These are phyloP conservation scores for Cladorrhinum samala DNA, from an alignment of 495 filamentous ascomycete species.

Conservation along the genomic window DNA sequence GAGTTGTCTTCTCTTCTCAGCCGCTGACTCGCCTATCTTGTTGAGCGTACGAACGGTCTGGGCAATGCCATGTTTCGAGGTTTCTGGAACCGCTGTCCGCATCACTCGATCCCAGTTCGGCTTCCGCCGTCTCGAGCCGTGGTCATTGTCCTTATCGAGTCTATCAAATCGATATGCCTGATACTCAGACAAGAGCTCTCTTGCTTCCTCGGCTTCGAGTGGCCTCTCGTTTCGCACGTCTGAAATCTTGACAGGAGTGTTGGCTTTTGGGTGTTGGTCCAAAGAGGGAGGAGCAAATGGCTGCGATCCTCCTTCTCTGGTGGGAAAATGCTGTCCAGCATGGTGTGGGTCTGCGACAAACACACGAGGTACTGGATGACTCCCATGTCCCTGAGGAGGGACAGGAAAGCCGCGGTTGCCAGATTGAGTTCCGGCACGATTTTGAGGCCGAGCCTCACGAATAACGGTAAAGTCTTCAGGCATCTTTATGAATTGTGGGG, in stretches of 20 bases:
- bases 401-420: neutral
- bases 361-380: neutral
- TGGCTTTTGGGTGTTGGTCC: neutral
- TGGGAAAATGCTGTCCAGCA: neutral
- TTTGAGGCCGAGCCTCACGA: neutral
- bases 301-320: neutral
- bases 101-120: constrained; percentile 27
- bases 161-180: constrained; percentile 27
- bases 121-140: constrained; percentile 15
- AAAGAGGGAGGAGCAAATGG: neutral
- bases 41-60: constrained; percentile 28
- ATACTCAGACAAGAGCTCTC: constrained; percentile 26
- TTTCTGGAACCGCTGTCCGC: constrained; percentile 16
- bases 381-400: neutral
- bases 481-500: neutral
- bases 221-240: constrained; percentile 14
- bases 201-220: constrained; percentile 22
- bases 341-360: neutral
- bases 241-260: constrained; percentile 8
- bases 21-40: constrained; percentile 7
- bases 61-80: constrained; percentile 20
- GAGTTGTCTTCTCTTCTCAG: constrained; percentile 27
- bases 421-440: neutral
- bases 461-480: neutral
- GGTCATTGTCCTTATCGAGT: constrained; percentile 7